These are phyloP conservation scores for Brassica juncea DNA, from an alignment of 345 rosid genomes.

Conservation along the genomic window DNA sequence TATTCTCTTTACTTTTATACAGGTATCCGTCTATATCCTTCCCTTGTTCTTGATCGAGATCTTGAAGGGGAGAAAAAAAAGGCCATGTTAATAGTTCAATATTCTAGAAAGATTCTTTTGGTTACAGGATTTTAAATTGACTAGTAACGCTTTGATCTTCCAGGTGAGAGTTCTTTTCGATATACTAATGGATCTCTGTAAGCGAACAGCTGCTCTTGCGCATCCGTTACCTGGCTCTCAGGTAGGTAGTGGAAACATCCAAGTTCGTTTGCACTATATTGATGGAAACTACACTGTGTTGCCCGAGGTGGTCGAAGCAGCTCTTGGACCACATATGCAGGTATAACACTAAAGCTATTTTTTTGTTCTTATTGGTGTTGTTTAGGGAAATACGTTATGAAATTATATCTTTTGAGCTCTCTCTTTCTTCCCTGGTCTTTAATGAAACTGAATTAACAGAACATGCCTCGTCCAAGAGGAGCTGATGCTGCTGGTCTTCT, in stretches of 20 bases:
- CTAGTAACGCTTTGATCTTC: conserved; percentile 25
- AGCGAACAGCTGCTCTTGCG: conserved; percentile 68
- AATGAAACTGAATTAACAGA: conserved; percentile 47
- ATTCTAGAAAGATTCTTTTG: not conserved
- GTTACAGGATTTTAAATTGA: conserved; percentile 2
- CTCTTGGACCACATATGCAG: conserved; percentile 99
- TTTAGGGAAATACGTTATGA: not conserved
- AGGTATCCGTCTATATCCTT: not conserved
- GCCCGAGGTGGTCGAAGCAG: conserved; percentile 99
- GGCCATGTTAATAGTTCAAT: conserved; percentile 17
- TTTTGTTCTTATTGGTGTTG: conserved; percentile 14
- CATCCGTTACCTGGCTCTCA: conserved; percentile 94
- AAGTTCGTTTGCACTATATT: conserved; percentile 95
- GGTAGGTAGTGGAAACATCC: conserved; percentile 87
- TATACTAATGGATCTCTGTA: conserved; percentile 96
- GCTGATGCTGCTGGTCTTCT: conserved; percentile 99
- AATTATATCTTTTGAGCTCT: not conserved
- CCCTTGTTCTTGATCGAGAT: not conserved
- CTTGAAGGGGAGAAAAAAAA: not conserved
- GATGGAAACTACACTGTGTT: conserved; percentile 96
- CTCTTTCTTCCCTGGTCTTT: conserved; percentile 12
- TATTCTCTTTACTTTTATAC: conserved; percentile 2
- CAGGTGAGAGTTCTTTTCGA: conserved; percentile 97
- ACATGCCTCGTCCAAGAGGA: conserved; percentile 99
- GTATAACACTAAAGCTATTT: conserved; percentile 41